These are phyloP conservation scores for Pichia phayaonensis DNA, from an alignment of 805 yeast species.

Conservation along the genomic window DNA sequence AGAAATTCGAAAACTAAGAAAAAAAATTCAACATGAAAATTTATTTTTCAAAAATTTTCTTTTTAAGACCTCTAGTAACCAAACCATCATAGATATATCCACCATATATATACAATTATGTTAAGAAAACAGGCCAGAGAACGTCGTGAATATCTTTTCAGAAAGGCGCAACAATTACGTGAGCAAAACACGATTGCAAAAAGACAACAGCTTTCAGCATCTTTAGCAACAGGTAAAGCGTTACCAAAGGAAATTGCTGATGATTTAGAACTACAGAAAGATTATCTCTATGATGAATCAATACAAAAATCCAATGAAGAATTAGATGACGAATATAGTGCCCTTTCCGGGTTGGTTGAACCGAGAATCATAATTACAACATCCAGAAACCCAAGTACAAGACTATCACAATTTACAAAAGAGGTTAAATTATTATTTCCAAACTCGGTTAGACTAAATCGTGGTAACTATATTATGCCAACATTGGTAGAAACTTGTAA, in stretches of 20 bases:
- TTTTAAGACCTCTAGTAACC: not conserved
- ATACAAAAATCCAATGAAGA: slow-evolving; percentile 33
- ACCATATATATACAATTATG: slow-evolving; percentile 32
- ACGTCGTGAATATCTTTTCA: slow-evolving; percentile 85
- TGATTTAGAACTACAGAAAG: slow-evolving; percentile 71
- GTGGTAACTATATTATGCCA: slow-evolving; percentile 89
- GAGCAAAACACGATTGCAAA: slow-evolving; percentile 82
- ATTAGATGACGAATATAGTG: slow-evolving; percentile 90
- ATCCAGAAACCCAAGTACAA: slow-evolving; percentile 81
- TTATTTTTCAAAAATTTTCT: not conserved
- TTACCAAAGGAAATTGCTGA: slow-evolving; percentile 86
- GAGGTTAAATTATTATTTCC: slow-evolving; percentile 89
- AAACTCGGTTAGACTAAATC: slow-evolving; percentile 76
- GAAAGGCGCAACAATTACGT: slow-evolving; percentile 83
- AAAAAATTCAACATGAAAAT: not conserved
- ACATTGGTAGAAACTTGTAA: slow-evolving; percentile 79
- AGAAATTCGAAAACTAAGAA: not conserved
- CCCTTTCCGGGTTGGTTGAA: slow-evolving; percentile 78
- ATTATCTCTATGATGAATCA: slow-evolving; percentile 82
- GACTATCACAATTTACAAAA: slow-evolving; percentile 84
- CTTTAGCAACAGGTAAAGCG: slow-evolving; percentile 87
- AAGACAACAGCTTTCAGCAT: slow-evolving; percentile 77
- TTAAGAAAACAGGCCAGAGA: slow-evolving; percentile 93
- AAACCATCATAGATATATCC: too few species aligned
- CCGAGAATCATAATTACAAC: slow-evolving; percentile 92